A percentile compares a stretch with the other conserved stretches of the same genome.
phyloP scores from a whole-genome alignment of 768 basidiomycete genomes.

The Amanita rubescens region DNA sequence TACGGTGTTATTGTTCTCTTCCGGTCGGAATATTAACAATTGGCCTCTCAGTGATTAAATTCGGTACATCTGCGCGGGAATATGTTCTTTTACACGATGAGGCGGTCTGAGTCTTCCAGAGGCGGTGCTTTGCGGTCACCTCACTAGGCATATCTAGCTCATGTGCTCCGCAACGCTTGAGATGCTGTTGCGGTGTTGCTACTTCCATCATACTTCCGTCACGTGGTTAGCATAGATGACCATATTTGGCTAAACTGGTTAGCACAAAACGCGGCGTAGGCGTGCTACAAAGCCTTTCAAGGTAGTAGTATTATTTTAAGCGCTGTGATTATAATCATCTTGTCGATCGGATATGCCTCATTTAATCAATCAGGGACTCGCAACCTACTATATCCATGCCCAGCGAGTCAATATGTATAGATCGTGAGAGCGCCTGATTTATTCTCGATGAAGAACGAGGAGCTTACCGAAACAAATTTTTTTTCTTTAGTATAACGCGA shows the following conservation, averaged over 20 bases:
- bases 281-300: not conserved
- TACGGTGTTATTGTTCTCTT: slow-evolving; percentile 28
- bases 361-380: not conserved
- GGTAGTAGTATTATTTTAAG: not conserved
- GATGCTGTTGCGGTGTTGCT: not conserved
- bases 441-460: not conserved
- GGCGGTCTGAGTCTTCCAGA: slow-evolving; percentile 35
- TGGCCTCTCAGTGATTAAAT: slow-evolving; percentile 62
- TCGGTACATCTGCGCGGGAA: slow-evolving; percentile 73
- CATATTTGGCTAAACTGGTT: not conserved
- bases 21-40: slow-evolving; percentile 1
- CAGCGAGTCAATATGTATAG: not conserved
- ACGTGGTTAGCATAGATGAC: not conserved
- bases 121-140: not conserved
- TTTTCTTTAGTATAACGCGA: slow-evolving; percentile 2
- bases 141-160: not conserved
- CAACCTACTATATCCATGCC: not conserved
- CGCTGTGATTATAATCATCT: not conserved
- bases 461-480: not conserved
- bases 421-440: slow-evolving; percentile 2
- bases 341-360: not conserved
- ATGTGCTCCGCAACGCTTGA: not conserved
- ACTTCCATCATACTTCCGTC: not conserved
- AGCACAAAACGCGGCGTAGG: not conserved
- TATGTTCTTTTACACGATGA: slow-evolving; percentile 85